These are phyloP conservation scores for Rhizopus stolonifer DNA, from an alignment of 371 early-diverging fungal species.

Conservation along the genomic window DNA sequence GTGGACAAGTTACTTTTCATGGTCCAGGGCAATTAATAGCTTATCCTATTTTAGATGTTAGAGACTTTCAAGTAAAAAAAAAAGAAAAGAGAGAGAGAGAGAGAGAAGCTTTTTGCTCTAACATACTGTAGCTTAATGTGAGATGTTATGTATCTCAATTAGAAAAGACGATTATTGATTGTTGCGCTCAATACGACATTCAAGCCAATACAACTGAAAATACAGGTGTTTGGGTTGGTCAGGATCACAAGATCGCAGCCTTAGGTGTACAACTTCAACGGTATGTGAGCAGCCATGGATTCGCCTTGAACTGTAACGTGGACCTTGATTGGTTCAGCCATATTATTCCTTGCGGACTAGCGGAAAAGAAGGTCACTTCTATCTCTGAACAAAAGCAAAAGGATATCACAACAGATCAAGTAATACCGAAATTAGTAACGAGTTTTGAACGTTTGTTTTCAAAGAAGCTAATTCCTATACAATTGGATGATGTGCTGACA, in stretches of 20 bases:
- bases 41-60: constrained; percentile 89
- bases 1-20: constrained; percentile 96
- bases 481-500: constrained; percentile 6
- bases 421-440: constrained; percentile 24
- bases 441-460: constrained; percentile 33
- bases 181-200: constrained; percentile 67
- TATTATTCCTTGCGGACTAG: constrained; percentile 91
- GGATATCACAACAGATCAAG: constrained; percentile 15
- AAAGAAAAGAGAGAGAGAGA: no score
- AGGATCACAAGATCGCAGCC: constrained; percentile 76
- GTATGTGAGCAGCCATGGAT: constrained; percentile 92
- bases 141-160: constrained; percentile 79
- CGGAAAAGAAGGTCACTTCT: constrained; percentile 78
- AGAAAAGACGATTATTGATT: constrained; percentile 76
- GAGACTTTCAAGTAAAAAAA: constrained; percentile 45
- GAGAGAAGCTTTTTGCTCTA: no score
- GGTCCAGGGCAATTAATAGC: constrained; percentile 97
- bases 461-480: constrained; percentile 24
- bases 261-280: constrained; percentile 85
- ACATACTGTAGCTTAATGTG: constrained; percentile 69
- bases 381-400: constrained; percentile 51
- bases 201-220: constrained; percentile 68
- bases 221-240: constrained; percentile 87
- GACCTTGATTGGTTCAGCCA: constrained; percentile 85
- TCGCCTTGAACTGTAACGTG: constrained; percentile 89